Evolutionary conservation across 768 basidiomycete species (phyloP), one percentile per base, ranked within the genome.

Genomic region (Mycena amicta): DNA sequence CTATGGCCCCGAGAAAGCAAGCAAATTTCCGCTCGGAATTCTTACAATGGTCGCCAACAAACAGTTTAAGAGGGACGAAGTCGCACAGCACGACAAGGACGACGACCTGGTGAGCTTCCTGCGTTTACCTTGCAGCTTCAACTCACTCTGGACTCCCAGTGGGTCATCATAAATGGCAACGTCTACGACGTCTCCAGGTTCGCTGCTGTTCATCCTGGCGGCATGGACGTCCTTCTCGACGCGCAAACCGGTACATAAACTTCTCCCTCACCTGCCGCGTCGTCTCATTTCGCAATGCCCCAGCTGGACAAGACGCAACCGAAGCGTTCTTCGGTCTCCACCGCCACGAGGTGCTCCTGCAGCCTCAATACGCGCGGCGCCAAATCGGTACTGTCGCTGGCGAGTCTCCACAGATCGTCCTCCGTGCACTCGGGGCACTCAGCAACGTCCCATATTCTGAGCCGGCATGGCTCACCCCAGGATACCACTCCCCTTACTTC

Each of bases 121-220:
- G n/a, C 8, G 8, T 37, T 8, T n/a, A n/a, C n/a, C n/a, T n/a
- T n/a, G n/a, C n/a, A n/a, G n/a, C n/a, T n/a, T n/a, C n/a, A n/a
- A n/a, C n/a, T n/a, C n/a, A n/a, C n/a, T n/a, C n/a, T n/a, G n/a
- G n/a, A n/a, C n/a, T n/a, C n/a, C 11, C 22, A 45, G 62, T 64
- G 62, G 62, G 50, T 64, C 23, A 50, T 60, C 22, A 56, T 53
- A 22, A 93, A 95, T 68, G 82, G 85, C 55, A 90, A 90, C 70
- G 91, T 93, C 29, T 93, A 86, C 69, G 88, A 95, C 70, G 74
- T 97, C 25, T 86, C 87, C 51, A 86, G 85, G 66, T 96, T 97
- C 73, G 83, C 82, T 54, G 79, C 78, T 47, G 77, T 95, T 64
- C 95, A 97, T 67, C 95, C 93, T 0, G 95, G 94, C 49, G 94